A percentile compares a stretch with the other conserved stretches of the same genome.
Evolutionary conservation across 768 basidiomycete species (phyloP).

Genomic region (Pisolithus marmoratus): DNA sequence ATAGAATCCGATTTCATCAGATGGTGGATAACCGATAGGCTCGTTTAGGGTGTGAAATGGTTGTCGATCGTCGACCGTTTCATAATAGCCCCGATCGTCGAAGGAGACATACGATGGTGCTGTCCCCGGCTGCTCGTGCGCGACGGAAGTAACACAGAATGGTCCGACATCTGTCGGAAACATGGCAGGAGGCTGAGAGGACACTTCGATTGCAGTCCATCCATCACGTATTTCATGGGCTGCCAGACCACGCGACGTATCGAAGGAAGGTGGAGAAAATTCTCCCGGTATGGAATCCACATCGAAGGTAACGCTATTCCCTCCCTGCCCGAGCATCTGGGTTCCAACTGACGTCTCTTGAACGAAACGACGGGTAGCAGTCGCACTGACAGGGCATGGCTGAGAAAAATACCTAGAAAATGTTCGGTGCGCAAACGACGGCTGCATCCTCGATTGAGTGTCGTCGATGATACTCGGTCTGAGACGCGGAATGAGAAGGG

Average conservation of each 20-base stretch:
- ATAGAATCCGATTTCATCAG: neutral
- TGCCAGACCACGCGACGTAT: constrained; percentile 7
- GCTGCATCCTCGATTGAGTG: neutral
- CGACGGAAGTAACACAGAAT: neutral
- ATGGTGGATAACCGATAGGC: neutral
- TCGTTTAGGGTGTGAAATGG: neutral
- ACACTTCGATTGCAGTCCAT: constrained; percentile 2
- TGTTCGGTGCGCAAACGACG: constrained; percentile 2
- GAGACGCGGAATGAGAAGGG: constrained; percentile 57
- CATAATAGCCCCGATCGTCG: neutral
- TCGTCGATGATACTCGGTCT: constrained; percentile 23
- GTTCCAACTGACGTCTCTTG: neutral
- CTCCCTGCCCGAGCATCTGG: neutral
- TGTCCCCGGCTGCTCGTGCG: neutral
- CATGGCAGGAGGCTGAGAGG: neutral
- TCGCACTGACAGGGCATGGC: neutral
- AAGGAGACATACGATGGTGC: neutral
- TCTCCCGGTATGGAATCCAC: constrained; percentile 3
- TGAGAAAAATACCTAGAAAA: constrained; percentile 13
- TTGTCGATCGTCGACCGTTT: neutral
- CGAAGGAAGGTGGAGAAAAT: constrained; percentile 5
- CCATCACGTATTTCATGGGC: constrained; percentile 6
- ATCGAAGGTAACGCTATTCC: neutral
- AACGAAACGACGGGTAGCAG: neutral
- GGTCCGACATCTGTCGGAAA: no score